Conservation (phyloP, 169 alveolate species). For the Plasmodium vivax region DNA sequence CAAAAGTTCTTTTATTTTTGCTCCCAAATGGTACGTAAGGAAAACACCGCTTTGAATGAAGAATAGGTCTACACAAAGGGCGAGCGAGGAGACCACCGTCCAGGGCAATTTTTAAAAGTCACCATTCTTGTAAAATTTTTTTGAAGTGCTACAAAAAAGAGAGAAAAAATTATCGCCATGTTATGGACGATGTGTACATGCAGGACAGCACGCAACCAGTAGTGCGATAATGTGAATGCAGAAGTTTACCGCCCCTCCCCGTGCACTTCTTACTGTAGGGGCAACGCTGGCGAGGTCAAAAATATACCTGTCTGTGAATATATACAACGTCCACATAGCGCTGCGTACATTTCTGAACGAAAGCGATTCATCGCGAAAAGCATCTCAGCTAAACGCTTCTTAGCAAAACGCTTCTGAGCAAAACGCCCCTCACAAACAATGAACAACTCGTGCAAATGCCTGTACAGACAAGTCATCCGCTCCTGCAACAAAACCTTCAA, state of each 20-base stretch:
- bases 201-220: background rate
- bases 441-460: constrained; percentile 18
- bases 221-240: background rate
- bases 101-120: background rate
- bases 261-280: background rate
- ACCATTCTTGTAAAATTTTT: background rate
- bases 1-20: background rate
- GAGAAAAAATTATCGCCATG: background rate
- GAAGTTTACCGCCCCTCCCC: background rate
- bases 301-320: background rate
- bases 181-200: background rate
- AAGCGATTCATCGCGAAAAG: background rate
- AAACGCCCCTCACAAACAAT: background rate
- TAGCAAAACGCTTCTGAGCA: background rate
- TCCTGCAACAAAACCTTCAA: constrained; percentile 62
- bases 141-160: background rate
- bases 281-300: background rate
- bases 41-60: background rate
- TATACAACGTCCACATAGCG: background rate
- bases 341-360: background rate
- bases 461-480: constrained; percentile 30
- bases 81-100: background rate
- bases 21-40: background rate
- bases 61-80: background rate
- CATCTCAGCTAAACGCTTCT: background rate